These are phyloP conservation scores for Diaporthe vexans DNA, from an alignment of 2,329 filamentous ascomycete species.

Conservation along the genomic window DNA sequence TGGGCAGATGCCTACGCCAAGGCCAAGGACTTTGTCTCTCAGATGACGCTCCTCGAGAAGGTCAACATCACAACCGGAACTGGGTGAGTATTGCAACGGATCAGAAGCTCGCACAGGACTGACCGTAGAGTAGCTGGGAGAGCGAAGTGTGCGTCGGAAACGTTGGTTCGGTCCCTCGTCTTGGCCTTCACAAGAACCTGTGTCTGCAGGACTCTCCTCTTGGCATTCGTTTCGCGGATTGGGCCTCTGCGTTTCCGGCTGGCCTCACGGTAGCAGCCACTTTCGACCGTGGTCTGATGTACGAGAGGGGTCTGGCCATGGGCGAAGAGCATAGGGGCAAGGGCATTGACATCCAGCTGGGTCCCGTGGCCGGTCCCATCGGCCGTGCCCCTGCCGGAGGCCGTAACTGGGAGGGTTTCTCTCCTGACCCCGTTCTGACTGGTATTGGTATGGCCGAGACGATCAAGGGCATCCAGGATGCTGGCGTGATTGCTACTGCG, in stretches of 20 bases:
- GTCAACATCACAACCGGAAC: constrained; percentile 95
- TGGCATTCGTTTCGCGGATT: constrained; percentile 83
- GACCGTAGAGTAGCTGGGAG: constrained; percentile 66
- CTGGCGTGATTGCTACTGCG: constrained; percentile 82
- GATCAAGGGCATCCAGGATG: constrained; percentile 83
- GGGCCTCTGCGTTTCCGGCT: constrained; percentile 84
- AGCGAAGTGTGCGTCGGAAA: constrained; percentile 84
- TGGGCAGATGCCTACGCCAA: constrained; percentile 84
- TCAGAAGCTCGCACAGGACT: background rate
- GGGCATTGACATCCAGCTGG: constrained; percentile 80
- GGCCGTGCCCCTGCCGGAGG: constrained; percentile 78
- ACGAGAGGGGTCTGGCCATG: constrained; percentile 79
- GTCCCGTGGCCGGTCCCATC: constrained; percentile 80
- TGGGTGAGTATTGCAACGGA: constrained; percentile 68
- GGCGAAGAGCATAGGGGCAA: constrained; percentile 79
- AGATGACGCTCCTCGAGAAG: constrained; percentile 88
- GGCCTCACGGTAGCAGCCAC: constrained; percentile 87
- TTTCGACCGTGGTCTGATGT: constrained; percentile 81
- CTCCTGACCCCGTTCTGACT: constrained; percentile 81
- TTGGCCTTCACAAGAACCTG: constrained; percentile 76
- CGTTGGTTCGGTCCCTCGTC: constrained; percentile 75
- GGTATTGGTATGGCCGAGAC: constrained; percentile 80
- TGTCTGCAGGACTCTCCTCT: constrained; percentile 91
- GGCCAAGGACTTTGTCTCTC: constrained; percentile 84
- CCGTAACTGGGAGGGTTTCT: constrained; percentile 79